phyloP scores from a whole-genome alignment of 2,329 filamentous ascomycete species.

The Colletotrichum salicis region DNA sequence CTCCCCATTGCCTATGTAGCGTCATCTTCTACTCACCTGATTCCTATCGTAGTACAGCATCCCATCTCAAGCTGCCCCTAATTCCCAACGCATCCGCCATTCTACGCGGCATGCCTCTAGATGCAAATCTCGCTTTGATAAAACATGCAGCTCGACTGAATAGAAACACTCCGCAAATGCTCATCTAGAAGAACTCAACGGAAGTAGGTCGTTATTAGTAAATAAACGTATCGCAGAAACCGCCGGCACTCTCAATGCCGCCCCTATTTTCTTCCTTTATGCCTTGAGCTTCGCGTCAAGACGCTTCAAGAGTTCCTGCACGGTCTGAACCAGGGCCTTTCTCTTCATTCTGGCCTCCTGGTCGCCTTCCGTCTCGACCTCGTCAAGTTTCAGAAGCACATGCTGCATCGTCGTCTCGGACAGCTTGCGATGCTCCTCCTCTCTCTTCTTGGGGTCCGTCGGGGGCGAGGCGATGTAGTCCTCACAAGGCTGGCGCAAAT shows the following conservation, averaged over 20 bases:
- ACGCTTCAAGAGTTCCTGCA: conserved; percentile 73
- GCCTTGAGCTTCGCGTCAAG: conserved; percentile 62
- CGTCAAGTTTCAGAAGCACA: conserved; percentile 80
- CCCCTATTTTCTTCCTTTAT: background rate
- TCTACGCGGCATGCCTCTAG: conserved; percentile 26
- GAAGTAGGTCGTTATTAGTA: conserved; percentile 12
- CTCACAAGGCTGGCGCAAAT: conserved; percentile 73
- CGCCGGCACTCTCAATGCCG: background rate
- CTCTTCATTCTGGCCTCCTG: conserved; percentile 70
- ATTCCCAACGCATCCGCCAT: background rate
- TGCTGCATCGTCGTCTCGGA: conserved; percentile 82
- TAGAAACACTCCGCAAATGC: conserved; percentile 8
- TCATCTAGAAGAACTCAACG: conserved; percentile 6
- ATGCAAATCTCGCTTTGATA: conserved; percentile 35
- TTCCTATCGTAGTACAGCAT: conserved; percentile 14
- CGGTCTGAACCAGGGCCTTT: conserved; percentile 78
- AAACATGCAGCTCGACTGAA: conserved; percentile 22
- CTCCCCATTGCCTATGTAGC: too few species aligned
- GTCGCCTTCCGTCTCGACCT: conserved; percentile 78
- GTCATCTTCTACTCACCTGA: background rate
- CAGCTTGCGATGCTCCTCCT: conserved; percentile 79
- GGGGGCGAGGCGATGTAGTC: conserved; percentile 73
- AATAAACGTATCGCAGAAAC: conserved; percentile 20
- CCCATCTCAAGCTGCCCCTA: background rate
- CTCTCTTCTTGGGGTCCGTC: conserved; percentile 71